Evolutionary conservation across 2,329 filamentous ascomycete species (phyloP), one percentile per base, ranked within the genome.

Genomic region (Akanthomyces uredinophilus): DNA sequence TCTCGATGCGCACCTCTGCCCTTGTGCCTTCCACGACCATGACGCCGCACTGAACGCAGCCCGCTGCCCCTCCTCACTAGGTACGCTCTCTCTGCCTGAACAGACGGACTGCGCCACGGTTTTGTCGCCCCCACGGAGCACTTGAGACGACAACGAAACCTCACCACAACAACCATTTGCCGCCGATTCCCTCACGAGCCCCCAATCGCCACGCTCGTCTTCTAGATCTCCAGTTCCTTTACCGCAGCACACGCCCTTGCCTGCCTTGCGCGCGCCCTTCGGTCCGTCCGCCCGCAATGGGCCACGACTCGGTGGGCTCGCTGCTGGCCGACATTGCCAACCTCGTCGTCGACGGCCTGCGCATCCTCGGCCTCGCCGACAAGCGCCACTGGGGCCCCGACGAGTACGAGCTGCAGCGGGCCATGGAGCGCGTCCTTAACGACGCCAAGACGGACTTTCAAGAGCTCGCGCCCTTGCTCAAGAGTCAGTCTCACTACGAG

Each of bases 371-470:
- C 73, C 78, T 83, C 66, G 79, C 83, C 67, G 83, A 86, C 71
- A 85, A 85, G 73, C 78, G 78, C 50, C 79, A 81, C 64, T 86
- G 84, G 84, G 81, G 79, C 0, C 74, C 77, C 24, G 83, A 85
- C 75, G 83, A 86, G 74, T 80, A 83, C 69, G 83, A 86, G 69
- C 84, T 86, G 74, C 71, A 81, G 62, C 80, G 78, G 62, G 79
- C 81, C 54, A 75, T 87, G 60, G 80, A 85, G 67, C 75, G 78
- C 41, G 76, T 79, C n/a, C 76, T 87, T 57, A 82, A 85, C 69
- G 82, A 85, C 66, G 84, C 84, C 61, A 83, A 81, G 72, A 79
- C 78, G 70, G 83, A 87, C 72, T 87, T 86, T 65, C 83, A 86
- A 73, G 79, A 83, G 68, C 75, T 87, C 63, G 78, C 79, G 24